A percentile compares a stretch with the other conserved stretches of the same genome.
These are phyloP conservation scores for Cinchona pubescens DNA, from an alignment of 257 asterid species.

Conservation along the genomic window DNA sequence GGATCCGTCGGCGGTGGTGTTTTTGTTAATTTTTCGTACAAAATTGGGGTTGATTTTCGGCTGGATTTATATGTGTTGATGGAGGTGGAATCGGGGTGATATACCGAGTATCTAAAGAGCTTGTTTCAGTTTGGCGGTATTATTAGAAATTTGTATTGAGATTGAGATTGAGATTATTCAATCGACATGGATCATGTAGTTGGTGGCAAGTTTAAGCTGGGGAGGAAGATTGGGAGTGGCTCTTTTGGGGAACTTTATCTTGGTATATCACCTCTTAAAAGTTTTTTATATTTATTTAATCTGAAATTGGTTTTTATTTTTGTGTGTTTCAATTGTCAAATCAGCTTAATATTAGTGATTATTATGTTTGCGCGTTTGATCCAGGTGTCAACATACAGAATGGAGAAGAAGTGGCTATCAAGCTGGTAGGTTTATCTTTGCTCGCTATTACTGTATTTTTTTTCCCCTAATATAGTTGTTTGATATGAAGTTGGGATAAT, in stretches of 20 bases:
- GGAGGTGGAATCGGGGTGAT: constrained; percentile 10
- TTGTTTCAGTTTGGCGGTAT: constrained; percentile 9
- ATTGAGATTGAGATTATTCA: background rate
- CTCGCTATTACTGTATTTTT: background rate
- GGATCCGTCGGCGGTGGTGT: constrained; percentile 25
- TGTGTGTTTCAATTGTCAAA: background rate
- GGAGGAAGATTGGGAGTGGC: constrained; percentile 95
- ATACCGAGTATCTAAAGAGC: constrained; percentile 16
- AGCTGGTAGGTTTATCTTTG: constrained; percentile 56
- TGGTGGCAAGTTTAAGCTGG: constrained; percentile 89
- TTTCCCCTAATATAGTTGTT: background rate
- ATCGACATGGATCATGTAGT: constrained; percentile 73
- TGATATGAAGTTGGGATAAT: background rate
- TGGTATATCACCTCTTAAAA: constrained; percentile 39
- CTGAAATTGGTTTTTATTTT: background rate
- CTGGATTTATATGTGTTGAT: background rate
- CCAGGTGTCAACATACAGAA: constrained; percentile 79
- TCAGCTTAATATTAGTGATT: background rate
- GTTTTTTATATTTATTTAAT: background rate
- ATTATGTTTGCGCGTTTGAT: constrained; percentile 23
- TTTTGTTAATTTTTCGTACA: constrained; percentile 1
- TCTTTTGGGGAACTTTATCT: constrained; percentile 94
- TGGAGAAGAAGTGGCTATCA: constrained; percentile 95
- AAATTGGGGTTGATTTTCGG: constrained; percentile 15
- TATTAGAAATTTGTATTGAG: constrained; percentile 6